Evolutionary conservation across 257 asterid species (phyloP).

Genomic region (Thymus quinquecostatus): DNA sequence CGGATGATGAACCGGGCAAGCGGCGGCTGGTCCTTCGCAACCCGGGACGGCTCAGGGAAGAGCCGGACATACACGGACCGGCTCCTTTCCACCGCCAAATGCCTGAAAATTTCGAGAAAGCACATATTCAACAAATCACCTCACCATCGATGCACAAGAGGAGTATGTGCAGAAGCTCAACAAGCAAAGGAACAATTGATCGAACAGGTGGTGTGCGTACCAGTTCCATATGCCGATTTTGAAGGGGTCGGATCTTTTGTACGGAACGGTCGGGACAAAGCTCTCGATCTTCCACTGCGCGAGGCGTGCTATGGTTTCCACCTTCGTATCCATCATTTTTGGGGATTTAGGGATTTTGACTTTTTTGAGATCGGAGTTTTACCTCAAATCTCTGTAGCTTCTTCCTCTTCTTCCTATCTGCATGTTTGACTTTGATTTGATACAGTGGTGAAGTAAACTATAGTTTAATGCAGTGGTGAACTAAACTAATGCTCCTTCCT

Average conservation of each 20-base stretch:
- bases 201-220: conserved; percentile 33
- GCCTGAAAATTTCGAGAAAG: conserved; percentile 39
- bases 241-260: conserved; percentile 81
- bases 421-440: background rate
- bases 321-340: conserved; percentile 59
- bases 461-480: no score
- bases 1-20: conserved; percentile 78
- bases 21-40: conserved; percentile 86
- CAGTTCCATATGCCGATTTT: conserved; percentile 88
- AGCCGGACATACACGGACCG: conserved; percentile 69
- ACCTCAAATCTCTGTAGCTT: background rate
- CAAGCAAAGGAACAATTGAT: background rate
- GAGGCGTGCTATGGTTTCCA: conserved; percentile 69
- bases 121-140: background rate
- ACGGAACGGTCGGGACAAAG: conserved; percentile 57
- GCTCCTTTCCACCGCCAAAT: conserved; percentile 63
- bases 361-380: background rate
- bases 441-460: no score
- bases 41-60: conserved; percentile 75
- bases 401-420: background rate
- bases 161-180: background rate
- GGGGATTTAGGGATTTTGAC: conserved; percentile 6
- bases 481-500: no score
- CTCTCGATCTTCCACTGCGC: conserved; percentile 90
- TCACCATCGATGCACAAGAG: background rate